Evolutionary conservation across 2,329 filamentous ascomycete species (phyloP).

Genomic region (Neofusicoccum cordaticola): DNA sequence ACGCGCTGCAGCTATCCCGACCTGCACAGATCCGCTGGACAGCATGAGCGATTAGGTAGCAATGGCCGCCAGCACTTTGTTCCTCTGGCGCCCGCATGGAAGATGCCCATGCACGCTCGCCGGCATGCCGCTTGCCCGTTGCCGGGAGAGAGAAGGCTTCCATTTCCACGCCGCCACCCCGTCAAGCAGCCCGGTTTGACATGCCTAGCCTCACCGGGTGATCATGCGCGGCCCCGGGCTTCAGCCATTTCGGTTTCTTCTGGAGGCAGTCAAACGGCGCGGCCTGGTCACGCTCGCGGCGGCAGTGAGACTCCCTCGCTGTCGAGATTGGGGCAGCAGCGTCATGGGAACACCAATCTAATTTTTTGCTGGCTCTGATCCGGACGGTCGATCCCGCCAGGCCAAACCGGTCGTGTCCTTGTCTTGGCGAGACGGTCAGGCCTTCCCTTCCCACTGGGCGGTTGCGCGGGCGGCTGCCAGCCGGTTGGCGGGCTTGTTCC

Average conservation of each 20-base stretch:
- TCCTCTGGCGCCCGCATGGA: background rate
- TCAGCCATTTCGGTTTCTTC: background rate
- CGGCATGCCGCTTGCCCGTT: constrained; percentile 4
- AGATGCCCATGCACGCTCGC: background rate
- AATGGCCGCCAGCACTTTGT: background rate
- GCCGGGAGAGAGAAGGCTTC: background rate
- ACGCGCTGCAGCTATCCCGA: background rate
- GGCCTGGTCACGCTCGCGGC: background rate
- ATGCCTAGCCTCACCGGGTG: background rate
- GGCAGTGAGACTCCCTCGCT: background rate
- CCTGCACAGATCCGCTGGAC: background rate
- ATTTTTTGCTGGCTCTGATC: background rate
- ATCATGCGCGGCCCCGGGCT: background rate
- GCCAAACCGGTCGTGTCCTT: background rate
- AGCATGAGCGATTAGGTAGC: background rate
- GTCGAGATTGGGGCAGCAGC: background rate
- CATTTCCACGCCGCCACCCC: background rate
- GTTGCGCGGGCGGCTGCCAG: background rate
- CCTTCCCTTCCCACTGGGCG: background rate
- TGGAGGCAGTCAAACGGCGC: background rate
- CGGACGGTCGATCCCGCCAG: background rate
- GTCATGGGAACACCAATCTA: constrained; percentile 1
- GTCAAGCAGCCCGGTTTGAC: constrained; percentile 5
- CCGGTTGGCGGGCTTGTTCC: constrained; percentile 4
- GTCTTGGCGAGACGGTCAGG: background rate